Conservation (phyloP, 2,329 filamentous ascomycete genomes). For the Fusarium tricinctum region DNA sequence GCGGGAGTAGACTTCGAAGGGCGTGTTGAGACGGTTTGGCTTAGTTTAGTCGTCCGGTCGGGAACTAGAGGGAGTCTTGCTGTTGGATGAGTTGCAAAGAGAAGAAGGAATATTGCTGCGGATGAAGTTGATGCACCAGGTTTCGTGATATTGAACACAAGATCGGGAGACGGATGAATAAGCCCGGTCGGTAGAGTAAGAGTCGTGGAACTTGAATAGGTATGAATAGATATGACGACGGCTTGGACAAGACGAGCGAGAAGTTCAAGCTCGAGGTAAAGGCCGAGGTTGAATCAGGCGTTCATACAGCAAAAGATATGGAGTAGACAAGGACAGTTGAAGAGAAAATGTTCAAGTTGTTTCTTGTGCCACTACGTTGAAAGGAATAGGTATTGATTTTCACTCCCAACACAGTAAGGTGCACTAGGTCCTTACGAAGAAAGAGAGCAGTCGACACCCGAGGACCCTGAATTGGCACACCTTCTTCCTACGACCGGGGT, state of each 20-base stretch:
- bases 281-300: no score
- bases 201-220: conserved; percentile 2
- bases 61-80: conserved; percentile 19
- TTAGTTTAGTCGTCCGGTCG: conserved; percentile 26
- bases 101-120: conserved; percentile 11
- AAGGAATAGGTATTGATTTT: conserved; percentile 23
- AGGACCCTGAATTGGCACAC: conserved; percentile 48
- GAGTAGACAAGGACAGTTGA: conserved; percentile 1
- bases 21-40: conserved; percentile 29
- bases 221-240: conserved; percentile 6
- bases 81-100: conserved; percentile 5
- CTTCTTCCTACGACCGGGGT: conserved; percentile 35
- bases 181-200: not conserved
- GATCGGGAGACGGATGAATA: not conserved
- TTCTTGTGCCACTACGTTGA: conserved; percentile 32
- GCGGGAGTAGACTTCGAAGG: conserved; percentile 42
- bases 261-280: conserved; percentile 14
- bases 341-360: conserved; percentile 18
- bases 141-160: not conserved
- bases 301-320: conserved; percentile 7
- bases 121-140: conserved; percentile 3
- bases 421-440: not conserved
- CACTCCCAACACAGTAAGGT: not conserved
- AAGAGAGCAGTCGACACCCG: conserved; percentile 18
- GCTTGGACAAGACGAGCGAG: conserved; percentile 11